Evolutionary conservation across 768 basidiomycete species (phyloP).

Genomic region (Xanthoconium purpureum): DNA sequence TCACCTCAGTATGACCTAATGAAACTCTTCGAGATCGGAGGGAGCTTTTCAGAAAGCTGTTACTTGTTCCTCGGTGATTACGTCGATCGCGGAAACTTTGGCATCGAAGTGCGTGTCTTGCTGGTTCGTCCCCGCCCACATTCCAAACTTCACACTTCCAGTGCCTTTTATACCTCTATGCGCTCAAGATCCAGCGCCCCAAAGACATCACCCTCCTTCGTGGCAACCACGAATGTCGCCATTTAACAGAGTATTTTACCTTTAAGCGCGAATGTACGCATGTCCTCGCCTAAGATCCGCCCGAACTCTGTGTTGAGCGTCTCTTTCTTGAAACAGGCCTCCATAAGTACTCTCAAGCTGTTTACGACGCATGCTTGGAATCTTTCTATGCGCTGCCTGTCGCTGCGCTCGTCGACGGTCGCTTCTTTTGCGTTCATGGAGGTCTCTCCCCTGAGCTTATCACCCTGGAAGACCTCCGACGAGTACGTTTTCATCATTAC

Average conservation of each 20-base stretch:
- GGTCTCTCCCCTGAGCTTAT: constrained; percentile 87
- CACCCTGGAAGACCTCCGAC: constrained; percentile 69
- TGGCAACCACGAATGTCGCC: constrained; percentile 96
- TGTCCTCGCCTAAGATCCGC: constrained; percentile 1
- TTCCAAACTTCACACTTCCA: constrained; percentile 16
- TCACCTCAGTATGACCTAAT: constrained; percentile 86
- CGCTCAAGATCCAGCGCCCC: constrained; percentile 90
- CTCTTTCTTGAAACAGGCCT: constrained; percentile 21
- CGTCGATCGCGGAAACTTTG: constrained; percentile 94
- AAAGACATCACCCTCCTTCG: constrained; percentile 78
- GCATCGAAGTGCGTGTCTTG: constrained; percentile 54
- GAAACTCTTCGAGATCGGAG: constrained; percentile 96
- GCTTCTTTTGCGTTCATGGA: constrained; percentile 98
- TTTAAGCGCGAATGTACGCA: constrained; percentile 93
- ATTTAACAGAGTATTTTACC: constrained; percentile 96
- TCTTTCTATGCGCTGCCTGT: constrained; percentile 91
- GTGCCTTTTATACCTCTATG: constrained; percentile 92
- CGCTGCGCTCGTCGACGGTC: constrained; percentile 87
- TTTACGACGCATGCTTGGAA: constrained; percentile 91
- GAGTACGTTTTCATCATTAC: constrained; percentile 40
- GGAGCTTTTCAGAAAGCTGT: constrained; percentile 74
- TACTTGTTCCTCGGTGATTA: constrained; percentile 97
- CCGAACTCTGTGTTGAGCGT: neutral
- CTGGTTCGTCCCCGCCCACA: neutral
- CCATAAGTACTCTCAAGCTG: constrained; percentile 34